These are phyloP conservation scores for Schwanniomyces sp. DNA, from an alignment of 805 yeast genomes.

Conservation along the genomic window DNA sequence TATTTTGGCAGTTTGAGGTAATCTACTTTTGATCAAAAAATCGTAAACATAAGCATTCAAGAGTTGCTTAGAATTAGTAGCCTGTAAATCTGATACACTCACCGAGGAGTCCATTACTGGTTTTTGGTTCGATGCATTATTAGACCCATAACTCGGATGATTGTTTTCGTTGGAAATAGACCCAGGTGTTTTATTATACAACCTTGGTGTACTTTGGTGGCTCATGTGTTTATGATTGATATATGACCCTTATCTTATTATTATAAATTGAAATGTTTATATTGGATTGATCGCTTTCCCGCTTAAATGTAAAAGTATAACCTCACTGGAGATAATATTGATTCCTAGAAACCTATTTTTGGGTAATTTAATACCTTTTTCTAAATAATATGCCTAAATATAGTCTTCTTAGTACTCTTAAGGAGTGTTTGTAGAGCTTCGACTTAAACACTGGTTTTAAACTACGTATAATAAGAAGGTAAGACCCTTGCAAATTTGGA, in stretches of 20 bases:
- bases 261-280: background rate
- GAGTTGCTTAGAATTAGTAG: constrained; percentile 54
- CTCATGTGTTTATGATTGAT: constrained; percentile 21
- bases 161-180: constrained; percentile 9
- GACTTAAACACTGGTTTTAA: background rate
- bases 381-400: background rate
- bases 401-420: background rate
- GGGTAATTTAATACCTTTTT: background rate
- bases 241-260: background rate
- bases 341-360: background rate
- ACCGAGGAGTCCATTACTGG: constrained; percentile 26
- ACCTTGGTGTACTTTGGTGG: constrained; percentile 37
- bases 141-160: background rate
- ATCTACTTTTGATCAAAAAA: constrained; percentile 71
- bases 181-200: constrained; percentile 31
- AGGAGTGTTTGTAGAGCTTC: background rate
- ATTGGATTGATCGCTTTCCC: background rate
- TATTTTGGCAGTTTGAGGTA: constrained; percentile 68
- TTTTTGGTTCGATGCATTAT: constrained; percentile 15
- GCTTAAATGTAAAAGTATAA: background rate
- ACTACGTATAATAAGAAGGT: background rate
- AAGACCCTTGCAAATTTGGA: constrained; percentile 2
- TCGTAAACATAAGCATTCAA: constrained; percentile 86
- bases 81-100: constrained; percentile 41
- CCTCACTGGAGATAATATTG: background rate